Percentiles rank a stretch among this genome's conserved stretches.
Evolutionary conservation across 2,329 filamentous ascomycete species (phyloP).

Genomic region (Clonostachys chloroleuca): DNA sequence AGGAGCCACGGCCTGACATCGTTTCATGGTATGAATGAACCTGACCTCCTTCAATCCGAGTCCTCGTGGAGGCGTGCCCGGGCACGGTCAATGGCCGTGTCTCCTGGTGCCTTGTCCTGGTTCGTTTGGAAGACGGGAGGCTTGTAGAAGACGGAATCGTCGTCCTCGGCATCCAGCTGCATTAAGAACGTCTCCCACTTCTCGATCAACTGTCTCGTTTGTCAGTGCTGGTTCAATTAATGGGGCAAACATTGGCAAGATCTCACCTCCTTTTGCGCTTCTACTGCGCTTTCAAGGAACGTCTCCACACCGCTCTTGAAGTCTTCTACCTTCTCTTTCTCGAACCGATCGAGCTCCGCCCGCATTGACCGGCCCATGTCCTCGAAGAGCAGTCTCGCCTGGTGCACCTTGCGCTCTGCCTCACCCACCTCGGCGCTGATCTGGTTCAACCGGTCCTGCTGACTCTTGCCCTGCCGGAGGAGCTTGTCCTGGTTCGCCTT

Average conservation of each 20-base stretch:
- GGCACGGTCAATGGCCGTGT: conserved; percentile 58
- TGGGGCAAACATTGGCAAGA: conserved; percentile 3
- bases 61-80: conserved; percentile 56
- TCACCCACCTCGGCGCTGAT: conserved; percentile 91
- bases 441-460: conserved; percentile 92
- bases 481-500: conserved; percentile 89
- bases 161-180: conserved; percentile 91
- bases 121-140: conserved; percentile 52
- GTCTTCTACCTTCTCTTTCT: conserved; percentile 96
- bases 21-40: no score
- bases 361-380: conserved; percentile 97
- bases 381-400: conserved; percentile 85
- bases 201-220: conserved; percentile 55
- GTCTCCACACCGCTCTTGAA: conserved; percentile 99
- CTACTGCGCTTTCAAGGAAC: conserved; percentile 92
- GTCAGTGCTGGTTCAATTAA: neutral
- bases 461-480: conserved; percentile 88
- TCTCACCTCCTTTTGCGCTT: conserved; percentile 94
- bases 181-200: conserved; percentile 98
- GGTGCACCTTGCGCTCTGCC: conserved; percentile 88
- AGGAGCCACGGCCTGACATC: no score
- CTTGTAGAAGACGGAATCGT: conserved; percentile 65
- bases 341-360: conserved; percentile 86
- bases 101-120: conserved; percentile 41
- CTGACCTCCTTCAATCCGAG: conserved; percentile 39